phyloP scores from a whole-genome alignment of 495 filamentous ascomycete species.

The Trichoderma orchidacearum region DNA sequence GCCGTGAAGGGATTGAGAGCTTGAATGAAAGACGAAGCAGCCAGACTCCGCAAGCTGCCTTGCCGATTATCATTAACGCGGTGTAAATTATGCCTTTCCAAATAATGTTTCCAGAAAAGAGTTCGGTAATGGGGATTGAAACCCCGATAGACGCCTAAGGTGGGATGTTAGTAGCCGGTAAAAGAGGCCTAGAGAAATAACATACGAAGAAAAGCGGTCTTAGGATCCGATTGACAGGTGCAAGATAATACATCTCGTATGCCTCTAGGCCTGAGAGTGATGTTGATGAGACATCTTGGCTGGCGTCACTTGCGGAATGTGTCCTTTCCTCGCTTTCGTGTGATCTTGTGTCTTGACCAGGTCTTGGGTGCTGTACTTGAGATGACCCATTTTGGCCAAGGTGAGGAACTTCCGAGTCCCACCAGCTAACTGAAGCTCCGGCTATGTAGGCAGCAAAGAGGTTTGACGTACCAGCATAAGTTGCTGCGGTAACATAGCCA shows the following conservation, averaged over 20 bases:
- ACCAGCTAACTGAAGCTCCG: slow-evolving; percentile 36
- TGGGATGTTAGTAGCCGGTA: background rate
- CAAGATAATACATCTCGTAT: slow-evolving; percentile 43
- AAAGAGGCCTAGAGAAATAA: too few relatives aligned
- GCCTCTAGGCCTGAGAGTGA: slow-evolving; percentile 23
- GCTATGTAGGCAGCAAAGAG: slow-evolving; percentile 56
- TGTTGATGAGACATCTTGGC: too few relatives aligned
- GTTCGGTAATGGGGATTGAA: slow-evolving; percentile 56
- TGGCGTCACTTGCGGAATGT: too few relatives aligned
- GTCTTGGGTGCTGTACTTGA: too few relatives aligned
- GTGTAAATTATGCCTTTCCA: slow-evolving; percentile 66
- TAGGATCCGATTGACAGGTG: slow-evolving; percentile 38
- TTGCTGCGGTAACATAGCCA: slow-evolving; percentile 39
- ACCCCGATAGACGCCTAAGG: slow-evolving; percentile 60
- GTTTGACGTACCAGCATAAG: slow-evolving; percentile 49
- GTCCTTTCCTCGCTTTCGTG: too few relatives aligned
- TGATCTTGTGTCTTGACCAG: too few relatives aligned
- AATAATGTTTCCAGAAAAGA: slow-evolving; percentile 48
- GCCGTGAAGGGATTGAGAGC: background rate
- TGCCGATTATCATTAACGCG: slow-evolving; percentile 53
- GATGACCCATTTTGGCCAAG: slow-evolving; percentile 34
- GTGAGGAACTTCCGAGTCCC: slow-evolving; percentile 4
- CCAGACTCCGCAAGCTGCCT: slow-evolving; percentile 48
- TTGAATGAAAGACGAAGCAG: slow-evolving; percentile 35
- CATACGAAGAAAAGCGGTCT: slow-evolving; percentile 65